A percentile compares a stretch with the other conserved stretches of the same genome.
These are phyloP conservation scores for Symbiotaphrina buchneri DNA, from an alignment of 495 filamentous ascomycete genomes.

Conservation along the genomic window DNA sequence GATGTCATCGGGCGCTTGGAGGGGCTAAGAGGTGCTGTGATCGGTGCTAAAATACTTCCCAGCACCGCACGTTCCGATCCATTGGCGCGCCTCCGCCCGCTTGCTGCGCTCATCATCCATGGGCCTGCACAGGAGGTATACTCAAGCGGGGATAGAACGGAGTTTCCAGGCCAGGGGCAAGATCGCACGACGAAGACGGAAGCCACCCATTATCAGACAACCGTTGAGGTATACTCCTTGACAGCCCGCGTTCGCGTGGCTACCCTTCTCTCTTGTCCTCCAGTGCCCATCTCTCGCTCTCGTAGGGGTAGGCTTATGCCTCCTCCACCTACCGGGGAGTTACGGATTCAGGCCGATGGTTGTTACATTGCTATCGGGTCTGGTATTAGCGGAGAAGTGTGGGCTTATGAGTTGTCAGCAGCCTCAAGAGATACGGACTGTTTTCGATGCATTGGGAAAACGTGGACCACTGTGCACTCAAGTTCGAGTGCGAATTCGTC, in stretches of 20 bases:
- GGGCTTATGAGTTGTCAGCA: constrained; percentile 29
- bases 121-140: constrained; percentile 31
- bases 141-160: no score
- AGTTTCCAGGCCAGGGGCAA: no score
- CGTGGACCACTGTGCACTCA: constrained; percentile 63
- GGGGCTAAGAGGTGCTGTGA: constrained; percentile 57
- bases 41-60: constrained; percentile 57
- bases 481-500: constrained; percentile 23
- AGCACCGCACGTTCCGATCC: constrained; percentile 23
- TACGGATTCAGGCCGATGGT: constrained; percentile 43
- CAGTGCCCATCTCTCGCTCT: constrained; percentile 20
- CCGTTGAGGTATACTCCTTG: constrained; percentile 68
- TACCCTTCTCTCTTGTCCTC: constrained; percentile 39
- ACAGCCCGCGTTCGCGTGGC: constrained; percentile 40
- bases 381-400: constrained; percentile 66
- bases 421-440: neutral
- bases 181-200: constrained; percentile 16
- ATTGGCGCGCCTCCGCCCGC: constrained; percentile 23
- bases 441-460: constrained; percentile 41
- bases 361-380: constrained; percentile 52
- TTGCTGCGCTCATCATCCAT: constrained; percentile 57
- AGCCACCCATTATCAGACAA: constrained; percentile 41
- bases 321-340: constrained; percentile 43
- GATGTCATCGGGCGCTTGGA: constrained; percentile 42
- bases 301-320: constrained; percentile 28